Base-by-base conservation (phyloP, 2,329 filamentous ascomycete species). In the Talaromyces pinophilus region DNA sequence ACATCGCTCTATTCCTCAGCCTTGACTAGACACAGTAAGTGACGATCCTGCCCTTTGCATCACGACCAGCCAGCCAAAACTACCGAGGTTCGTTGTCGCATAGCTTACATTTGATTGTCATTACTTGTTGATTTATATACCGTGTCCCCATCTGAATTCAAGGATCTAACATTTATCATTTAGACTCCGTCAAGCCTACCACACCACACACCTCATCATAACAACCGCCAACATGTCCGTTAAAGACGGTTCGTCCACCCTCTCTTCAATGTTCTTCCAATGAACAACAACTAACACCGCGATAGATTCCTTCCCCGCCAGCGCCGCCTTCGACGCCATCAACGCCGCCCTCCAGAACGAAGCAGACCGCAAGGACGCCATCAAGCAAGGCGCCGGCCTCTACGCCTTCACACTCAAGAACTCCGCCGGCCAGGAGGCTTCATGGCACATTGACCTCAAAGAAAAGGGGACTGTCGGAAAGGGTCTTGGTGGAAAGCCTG, bases 401-500 rank as follows among this genome's bases (percentile, higher is more conserved):
- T 97, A 96, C 79, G 90, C 90, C 68, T 98, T 99, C 82, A 92
- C 88, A 64, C 84, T 99, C 71, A 98, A 96, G 86, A 99, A 99
- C 86, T 80, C 83, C 67, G 85, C 85, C 28, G 92, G 92, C 73
- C 87, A 93, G 79, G 89, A 88, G 67, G 88, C 92, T 75, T 91
- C 88, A 82, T 99, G 95, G 95, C 88, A 96, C 83, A 92, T 99
- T 72, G 95, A 99, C 79, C 88, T 99, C 69, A 97, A 97, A 86
- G 87, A 96, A 75, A 90, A 89, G 69, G 95, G 95, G 70, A 86
- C 86, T 65, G 93, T 97, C 50, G 90, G 86, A 73, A 90, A 90
- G 76, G 95, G 95, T 65, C 78, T 79, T 64, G 90, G 90, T 72
- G 87, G 86, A 72, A 97, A 97, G 84, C 89, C 94, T 48, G 92